Evolutionary conservation across 2,329 filamentous ascomycete genomes (phyloP), one percentile per base, ranked within the genome.

Genomic region (Fusarium pseudonygamai): DNA sequence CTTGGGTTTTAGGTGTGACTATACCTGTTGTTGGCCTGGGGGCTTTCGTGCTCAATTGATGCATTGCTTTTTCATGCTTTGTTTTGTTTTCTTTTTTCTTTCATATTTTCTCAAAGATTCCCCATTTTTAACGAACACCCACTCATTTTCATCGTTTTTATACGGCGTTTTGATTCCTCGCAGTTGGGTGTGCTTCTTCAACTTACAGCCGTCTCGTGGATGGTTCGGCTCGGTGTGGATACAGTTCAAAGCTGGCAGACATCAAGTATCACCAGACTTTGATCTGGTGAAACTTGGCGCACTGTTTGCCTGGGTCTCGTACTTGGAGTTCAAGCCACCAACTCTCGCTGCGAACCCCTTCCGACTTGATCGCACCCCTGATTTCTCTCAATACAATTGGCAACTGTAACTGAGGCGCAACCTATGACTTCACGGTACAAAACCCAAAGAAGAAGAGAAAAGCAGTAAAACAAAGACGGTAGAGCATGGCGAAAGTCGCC

Each of bases 31-130:
- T 36, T 53, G 45, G 20, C 32, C 32, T 11, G 22, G 24, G 18
- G n/a, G 34, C 56, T 55, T 37, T 22, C n/a, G 32, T n/a, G 36
- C 42, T 49, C 55, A 40, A 18, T 28, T 56, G 30, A 26, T 45
- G 28, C 42, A 47, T 34, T 52, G n/a, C 43, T 53, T 34, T 30
- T 34, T 26, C 18, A 13, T 62, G n/a, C 18, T 18, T 26, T 14
- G 26, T 39, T 67, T 49, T 26, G 11, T 45, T 45, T 28, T 1
- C 28, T n/a, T 49, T 68, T 39, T 16, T 32, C 24, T 39, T n/a
- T n/a, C 15, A 22, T 30, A 47, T 30, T 53, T 45, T 12, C 26
- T 32, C 37, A 28, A 73, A 70, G 69, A 77, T 77, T 75, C 72
- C 75, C 72, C 64, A 37, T 50, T 62, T 53, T 40, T 45, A 12